These are phyloP conservation scores for Malus asiatica DNA, from an alignment of 306 rosid species.

Conservation along the genomic window DNA sequence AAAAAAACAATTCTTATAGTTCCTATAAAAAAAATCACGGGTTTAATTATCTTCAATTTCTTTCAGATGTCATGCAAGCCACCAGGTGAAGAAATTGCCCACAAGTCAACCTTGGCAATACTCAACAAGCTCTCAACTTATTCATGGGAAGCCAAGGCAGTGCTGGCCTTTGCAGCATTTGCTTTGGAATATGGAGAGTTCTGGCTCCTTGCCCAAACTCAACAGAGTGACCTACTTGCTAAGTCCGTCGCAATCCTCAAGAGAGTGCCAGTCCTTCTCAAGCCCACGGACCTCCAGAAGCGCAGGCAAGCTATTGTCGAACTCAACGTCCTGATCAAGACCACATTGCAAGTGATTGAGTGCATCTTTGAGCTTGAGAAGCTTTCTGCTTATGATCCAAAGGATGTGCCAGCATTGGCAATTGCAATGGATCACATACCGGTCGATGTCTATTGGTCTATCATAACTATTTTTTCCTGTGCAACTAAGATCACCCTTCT, in stretches of 20 bases:
- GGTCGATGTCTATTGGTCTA: constrained; percentile 51
- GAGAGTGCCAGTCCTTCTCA: constrained; percentile 40
- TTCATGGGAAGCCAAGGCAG: constrained; percentile 57
- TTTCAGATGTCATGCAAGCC: constrained; percentile 58
- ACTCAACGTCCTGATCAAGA: constrained; percentile 36
- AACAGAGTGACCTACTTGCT: constrained; percentile 40
- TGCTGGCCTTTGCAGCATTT: constrained; percentile 60
- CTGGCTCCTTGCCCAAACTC: constrained; percentile 43
- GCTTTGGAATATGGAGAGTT: constrained; percentile 58
- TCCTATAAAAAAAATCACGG: too few relatives aligned
- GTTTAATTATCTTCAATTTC: too few relatives aligned
- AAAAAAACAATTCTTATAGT: too few relatives aligned
- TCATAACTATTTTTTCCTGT: constrained; percentile 34
- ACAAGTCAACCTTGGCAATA: constrained; percentile 45
- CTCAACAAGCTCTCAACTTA: constrained; percentile 39
- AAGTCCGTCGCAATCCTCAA: constrained; percentile 45
- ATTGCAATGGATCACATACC: constrained; percentile 29
- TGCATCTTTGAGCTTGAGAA: constrained; percentile 34
- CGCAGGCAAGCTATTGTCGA: constrained; percentile 33
- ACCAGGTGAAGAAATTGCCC: constrained; percentile 43
- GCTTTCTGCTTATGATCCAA: constrained; percentile 17
- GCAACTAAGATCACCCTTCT: constrained; percentile 38
- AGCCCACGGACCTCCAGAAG: constrained; percentile 21
- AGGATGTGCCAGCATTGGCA: constrained; percentile 30
- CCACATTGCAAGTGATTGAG: constrained; percentile 38